Evolutionary conservation across 441 rosid species (phyloP).

Genomic region (Eruca vesicaria): DNA sequence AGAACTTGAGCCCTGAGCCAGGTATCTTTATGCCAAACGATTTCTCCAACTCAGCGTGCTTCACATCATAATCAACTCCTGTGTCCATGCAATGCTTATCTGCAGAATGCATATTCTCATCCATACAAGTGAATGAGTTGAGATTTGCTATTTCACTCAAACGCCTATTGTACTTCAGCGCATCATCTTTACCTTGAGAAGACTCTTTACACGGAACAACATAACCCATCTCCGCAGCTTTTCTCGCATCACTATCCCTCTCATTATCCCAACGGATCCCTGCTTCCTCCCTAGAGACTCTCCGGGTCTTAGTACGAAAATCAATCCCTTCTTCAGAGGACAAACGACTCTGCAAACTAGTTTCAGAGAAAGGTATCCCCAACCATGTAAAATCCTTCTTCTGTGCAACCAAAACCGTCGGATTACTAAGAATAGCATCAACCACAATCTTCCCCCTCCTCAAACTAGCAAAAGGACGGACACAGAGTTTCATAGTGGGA

Average conservation of each 20-base stretch:
- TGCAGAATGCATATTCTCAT: conserved; percentile 79
- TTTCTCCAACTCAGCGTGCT: conserved; percentile 94
- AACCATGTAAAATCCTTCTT: conserved; percentile 95
- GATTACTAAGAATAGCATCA: conserved; percentile 84
- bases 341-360: conserved; percentile 52
- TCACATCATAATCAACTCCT: conserved; percentile 77
- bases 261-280: conserved; percentile 55
- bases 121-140: conserved; percentile 59
- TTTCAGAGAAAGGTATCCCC: conserved; percentile 79
- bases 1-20: conserved; percentile 73
- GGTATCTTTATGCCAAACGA: conserved; percentile 91
- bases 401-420: conserved; percentile 70
- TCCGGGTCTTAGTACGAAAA: conserved; percentile 84
- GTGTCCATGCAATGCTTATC: conserved; percentile 88
- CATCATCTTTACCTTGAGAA: conserved; percentile 44
- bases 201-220: conserved; percentile 50
- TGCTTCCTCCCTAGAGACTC: conserved; percentile 82
- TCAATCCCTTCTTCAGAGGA: conserved; percentile 97
- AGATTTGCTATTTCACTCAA: conserved; percentile 42
- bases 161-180: conserved; percentile 39
- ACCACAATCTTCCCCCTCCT: conserved; percentile 90
- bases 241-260: conserved; percentile 73
- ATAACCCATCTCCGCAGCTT: conserved; percentile 86
- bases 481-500: conserved; percentile 74
- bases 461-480: conserved; percentile 87